Percentiles rank a stretch among this genome's conserved stretches.
Conservation (phyloP, 1,139 yeast species). For the Trichomonascaceae sp. region DNA sequence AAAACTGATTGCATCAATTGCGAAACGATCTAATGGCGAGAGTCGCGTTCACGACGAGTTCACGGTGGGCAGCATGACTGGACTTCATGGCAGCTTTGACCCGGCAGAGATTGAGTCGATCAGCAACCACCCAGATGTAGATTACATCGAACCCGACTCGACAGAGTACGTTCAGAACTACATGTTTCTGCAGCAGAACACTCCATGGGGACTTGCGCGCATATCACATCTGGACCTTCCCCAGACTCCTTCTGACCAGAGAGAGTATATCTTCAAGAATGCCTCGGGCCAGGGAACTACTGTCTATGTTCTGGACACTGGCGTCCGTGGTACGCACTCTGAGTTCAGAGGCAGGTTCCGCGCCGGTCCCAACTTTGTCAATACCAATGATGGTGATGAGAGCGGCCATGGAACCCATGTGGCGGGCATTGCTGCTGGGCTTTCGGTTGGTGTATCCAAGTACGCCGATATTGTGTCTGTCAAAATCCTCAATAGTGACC, state of each 20-base stretch:
- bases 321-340: constrained; percentile 33
- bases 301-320: constrained; percentile 40
- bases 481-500: constrained; percentile 25
- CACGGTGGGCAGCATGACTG: constrained; percentile 29
- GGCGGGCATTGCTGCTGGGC: constrained; percentile 33
- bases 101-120: constrained; percentile 26
- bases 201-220: constrained; percentile 51
- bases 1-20: no score
- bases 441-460: constrained; percentile 32
- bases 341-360: constrained; percentile 39
- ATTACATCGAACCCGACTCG: constrained; percentile 38
- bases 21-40: constrained; percentile 6
- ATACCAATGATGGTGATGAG: constrained; percentile 24
- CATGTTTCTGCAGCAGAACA: constrained; percentile 23
- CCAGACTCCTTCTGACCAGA: no score
- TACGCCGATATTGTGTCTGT: constrained; percentile 31
- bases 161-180: constrained; percentile 12
- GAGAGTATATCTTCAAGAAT: constrained; percentile 32
- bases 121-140: constrained; percentile 31
- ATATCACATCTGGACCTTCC: constrained; percentile 25
- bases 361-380: constrained; percentile 22
- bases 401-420: constrained; percentile 31
- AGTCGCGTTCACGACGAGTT: constrained; percentile 24
- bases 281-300: constrained; percentile 42
- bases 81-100: constrained; percentile 18